phyloP scores from a whole-genome alignment of 1,139 yeast species.

The Blastobotrys indianensis region DNA sequence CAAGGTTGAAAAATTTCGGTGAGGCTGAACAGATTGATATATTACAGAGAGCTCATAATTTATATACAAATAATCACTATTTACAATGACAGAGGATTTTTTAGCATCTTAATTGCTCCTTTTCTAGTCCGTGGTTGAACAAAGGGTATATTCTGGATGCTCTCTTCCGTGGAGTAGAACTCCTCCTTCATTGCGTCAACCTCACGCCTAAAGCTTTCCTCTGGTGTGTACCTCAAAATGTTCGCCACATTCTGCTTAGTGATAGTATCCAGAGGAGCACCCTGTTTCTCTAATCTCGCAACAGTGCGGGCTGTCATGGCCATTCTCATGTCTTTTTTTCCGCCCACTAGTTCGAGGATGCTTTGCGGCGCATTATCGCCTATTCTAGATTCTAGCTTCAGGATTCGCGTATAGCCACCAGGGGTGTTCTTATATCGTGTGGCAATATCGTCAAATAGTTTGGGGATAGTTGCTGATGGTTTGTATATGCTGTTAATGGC shows the following conservation, averaged over 20 bases:
- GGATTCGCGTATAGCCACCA: slow-evolving; percentile 83
- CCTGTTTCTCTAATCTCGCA: slow-evolving; percentile 69
- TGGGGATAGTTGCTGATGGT: slow-evolving; percentile 46
- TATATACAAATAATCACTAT: slow-evolving; percentile 2
- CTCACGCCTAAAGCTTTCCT: slow-evolving; percentile 48
- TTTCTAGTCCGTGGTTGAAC: slow-evolving; percentile 6
- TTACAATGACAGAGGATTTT: slow-evolving; percentile 19
- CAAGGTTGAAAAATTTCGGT: too few relatives aligned
- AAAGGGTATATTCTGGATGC: slow-evolving; percentile 16
- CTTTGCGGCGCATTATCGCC: slow-evolving; percentile 93
- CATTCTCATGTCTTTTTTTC: slow-evolving; percentile 65
- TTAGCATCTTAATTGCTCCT: slow-evolving; percentile 21
- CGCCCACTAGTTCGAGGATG: slow-evolving; percentile 80
- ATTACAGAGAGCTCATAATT: background rate
- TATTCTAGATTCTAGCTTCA: slow-evolving; percentile 76
- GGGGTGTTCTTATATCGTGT: slow-evolving; percentile 56
- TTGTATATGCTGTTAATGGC: slow-evolving; percentile 31
- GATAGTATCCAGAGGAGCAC: slow-evolving; percentile 52
- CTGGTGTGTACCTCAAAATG: slow-evolving; percentile 41
- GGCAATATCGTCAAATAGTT: slow-evolving; percentile 59
- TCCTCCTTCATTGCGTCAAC: slow-evolving; percentile 59
- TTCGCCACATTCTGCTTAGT: slow-evolving; percentile 55
- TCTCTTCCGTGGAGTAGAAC: slow-evolving; percentile 40
- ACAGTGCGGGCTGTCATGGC: slow-evolving; percentile 76
- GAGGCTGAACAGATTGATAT: background rate